Percentiles rank a stretch among this genome's conserved stretches.
Evolutionary conservation across 1,284 basidiomycete species (phyloP).

Genomic region (Malassezia restricta): DNA sequence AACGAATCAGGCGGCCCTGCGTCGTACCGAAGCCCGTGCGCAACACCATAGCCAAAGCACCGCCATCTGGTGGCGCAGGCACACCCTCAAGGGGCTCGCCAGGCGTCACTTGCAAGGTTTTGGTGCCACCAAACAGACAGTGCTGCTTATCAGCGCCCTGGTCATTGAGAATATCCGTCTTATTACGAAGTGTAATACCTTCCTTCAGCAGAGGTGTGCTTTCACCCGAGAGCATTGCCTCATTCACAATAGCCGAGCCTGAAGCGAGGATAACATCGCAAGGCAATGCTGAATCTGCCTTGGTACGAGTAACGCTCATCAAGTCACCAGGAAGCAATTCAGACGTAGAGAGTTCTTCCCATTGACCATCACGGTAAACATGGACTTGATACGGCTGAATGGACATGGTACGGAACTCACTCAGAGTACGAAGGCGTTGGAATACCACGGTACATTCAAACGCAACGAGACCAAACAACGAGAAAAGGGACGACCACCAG

Average conservation of each 20-base stretch:
- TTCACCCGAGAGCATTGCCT: conserved; percentile 46
- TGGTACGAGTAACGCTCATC: conserved; percentile 41
- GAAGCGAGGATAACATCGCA: conserved; percentile 37
- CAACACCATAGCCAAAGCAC: conserved; percentile 37
- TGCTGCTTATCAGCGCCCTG: conserved; percentile 42
- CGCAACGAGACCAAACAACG: conserved; percentile 43
- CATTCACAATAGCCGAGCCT: conserved; percentile 42
- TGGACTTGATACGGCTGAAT: conserved; percentile 42
- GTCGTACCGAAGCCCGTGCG: conserved; percentile 45
- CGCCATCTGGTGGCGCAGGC: conserved; percentile 35
- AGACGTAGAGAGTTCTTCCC: conserved; percentile 32
- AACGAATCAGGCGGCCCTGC: conserved; percentile 44
- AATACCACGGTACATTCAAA: conserved; percentile 45
- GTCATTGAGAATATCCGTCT: conserved; percentile 35
- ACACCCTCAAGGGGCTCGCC: conserved; percentile 26
- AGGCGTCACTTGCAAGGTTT: conserved; percentile 40
- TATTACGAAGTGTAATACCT: conserved; percentile 39
- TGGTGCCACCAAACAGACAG: conserved; percentile 45
- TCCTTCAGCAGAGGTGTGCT: conserved; percentile 45
- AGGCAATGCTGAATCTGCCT: conserved; percentile 41
- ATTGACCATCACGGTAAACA: conserved; percentile 35
- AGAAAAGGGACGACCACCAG: conserved; percentile 45
- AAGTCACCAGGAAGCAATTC: conserved; percentile 43
- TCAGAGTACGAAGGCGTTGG: conserved; percentile 42
- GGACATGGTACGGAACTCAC: conserved; percentile 46